Evolutionary conservation across 2,329 filamentous ascomycete species (phyloP).

Genomic region (Penicillium corylophilum): DNA sequence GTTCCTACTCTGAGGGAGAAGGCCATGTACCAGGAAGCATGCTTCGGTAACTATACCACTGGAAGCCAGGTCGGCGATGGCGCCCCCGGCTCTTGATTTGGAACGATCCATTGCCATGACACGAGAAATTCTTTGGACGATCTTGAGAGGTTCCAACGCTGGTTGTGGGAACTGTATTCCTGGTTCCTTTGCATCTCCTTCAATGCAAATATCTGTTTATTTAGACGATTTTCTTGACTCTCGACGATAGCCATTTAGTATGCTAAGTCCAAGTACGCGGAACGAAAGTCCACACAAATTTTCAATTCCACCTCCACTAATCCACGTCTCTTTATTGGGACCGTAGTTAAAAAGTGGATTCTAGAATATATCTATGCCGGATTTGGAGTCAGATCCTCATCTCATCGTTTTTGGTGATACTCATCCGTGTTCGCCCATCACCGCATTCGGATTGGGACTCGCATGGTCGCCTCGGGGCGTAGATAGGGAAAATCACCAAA

Average conservation of each 20-base stretch:
- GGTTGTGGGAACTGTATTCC: too few relatives aligned
- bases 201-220: too few relatives aligned
- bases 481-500: not conserved
- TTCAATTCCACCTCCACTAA: too few relatives aligned
- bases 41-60: constrained; percentile 28
- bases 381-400: not conserved
- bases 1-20: constrained; percentile 25
- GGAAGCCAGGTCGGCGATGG: constrained; percentile 27
- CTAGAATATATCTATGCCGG: not conserved
- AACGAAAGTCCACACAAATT: too few relatives aligned
- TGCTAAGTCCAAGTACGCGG: too few relatives aligned
- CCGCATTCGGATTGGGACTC: not conserved
- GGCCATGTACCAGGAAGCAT: constrained; percentile 31
- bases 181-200: too few relatives aligned
- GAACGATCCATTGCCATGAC: not conserved
- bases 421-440: not conserved
- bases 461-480: not conserved
- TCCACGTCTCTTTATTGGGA: not conserved
- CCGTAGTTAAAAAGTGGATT: not conserved
- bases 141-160: too few relatives aligned
- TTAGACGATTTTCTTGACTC: too few relatives aligned
- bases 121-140: not conserved
- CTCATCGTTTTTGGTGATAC: not conserved
- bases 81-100: constrained; percentile 9
- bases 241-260: too few relatives aligned